These are phyloP conservation scores for Hyphopichia homilentoma DNA, from an alignment of 805 yeast species.

Conservation along the genomic window DNA sequence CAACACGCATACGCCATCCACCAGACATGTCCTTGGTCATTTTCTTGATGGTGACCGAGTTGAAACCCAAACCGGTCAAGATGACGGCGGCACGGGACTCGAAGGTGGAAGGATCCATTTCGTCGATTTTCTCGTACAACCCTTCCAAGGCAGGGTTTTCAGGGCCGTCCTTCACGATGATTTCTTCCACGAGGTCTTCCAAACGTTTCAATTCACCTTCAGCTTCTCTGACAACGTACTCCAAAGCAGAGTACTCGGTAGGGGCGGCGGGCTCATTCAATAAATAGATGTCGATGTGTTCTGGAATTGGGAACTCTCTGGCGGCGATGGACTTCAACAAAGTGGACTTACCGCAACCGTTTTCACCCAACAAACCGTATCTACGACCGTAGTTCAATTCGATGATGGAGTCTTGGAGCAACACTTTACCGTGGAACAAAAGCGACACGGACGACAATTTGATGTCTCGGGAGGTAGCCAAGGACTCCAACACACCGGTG, in stretches of 20 bases:
- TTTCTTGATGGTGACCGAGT: slow-evolving; percentile 78
- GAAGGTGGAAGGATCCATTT: slow-evolving; percentile 92
- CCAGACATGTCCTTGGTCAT: slow-evolving; percentile 99
- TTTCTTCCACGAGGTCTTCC: slow-evolving; percentile 87
- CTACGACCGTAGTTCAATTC: slow-evolving; percentile 97
- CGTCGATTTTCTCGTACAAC: slow-evolving; percentile 91
- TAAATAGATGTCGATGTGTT: slow-evolving; percentile 82
- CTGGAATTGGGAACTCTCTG: slow-evolving; percentile 94
- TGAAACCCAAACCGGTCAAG: slow-evolving; percentile 96
- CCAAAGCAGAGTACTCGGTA: slow-evolving; percentile 85
- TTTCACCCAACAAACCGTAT: slow-evolving; percentile 96
- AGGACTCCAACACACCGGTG: slow-evolving; percentile 92
- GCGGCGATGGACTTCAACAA: slow-evolving; percentile 91
- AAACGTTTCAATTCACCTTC: slow-evolving; percentile 86
- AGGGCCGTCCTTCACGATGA: slow-evolving; percentile 89
- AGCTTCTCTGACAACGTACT: slow-evolving; percentile 96
- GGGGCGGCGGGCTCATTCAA: slow-evolving; percentile 98
- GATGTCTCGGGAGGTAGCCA: slow-evolving; percentile 89
- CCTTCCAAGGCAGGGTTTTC: slow-evolving; percentile 84
- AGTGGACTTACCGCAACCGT: slow-evolving; percentile 98
- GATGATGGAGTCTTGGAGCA: slow-evolving; percentile 85
- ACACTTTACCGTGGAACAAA: slow-evolving; percentile 95
- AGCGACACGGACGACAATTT: slow-evolving; percentile 87
- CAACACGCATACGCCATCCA: slow-evolving; percentile 99
- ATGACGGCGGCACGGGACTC: slow-evolving; percentile 96